Evolutionary conservation across 176 grass and related monocot genomes (phyloP).

Genomic region (Paspalum notatum): DNA sequence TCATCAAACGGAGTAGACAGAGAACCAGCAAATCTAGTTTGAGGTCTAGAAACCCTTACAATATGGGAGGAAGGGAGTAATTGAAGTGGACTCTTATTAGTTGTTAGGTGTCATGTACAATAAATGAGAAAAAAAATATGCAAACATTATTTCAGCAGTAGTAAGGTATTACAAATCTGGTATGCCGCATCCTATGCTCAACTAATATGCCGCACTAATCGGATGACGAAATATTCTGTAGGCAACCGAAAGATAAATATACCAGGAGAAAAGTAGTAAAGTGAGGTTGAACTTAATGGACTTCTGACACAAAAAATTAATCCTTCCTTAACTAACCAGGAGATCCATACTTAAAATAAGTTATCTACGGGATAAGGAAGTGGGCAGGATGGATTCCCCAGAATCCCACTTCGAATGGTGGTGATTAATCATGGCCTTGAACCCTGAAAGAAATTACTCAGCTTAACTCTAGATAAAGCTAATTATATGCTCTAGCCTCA

Average conservation of each 20-base stretch:
- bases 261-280: conserved; percentile 32
- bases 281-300: conserved; percentile 42
- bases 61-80: too few species aligned
- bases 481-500: conserved; percentile 31
- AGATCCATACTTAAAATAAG: conserved; percentile 42
- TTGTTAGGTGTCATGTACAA: conserved; percentile 5
- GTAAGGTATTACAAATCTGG: neutral
- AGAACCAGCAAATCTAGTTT: too few species aligned
- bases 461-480: conserved; percentile 36
- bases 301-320: conserved; percentile 34
- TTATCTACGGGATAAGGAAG: conserved; percentile 38
- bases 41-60: too few species aligned
- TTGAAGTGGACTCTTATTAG: conserved; percentile 8
- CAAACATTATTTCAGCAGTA: neutral
- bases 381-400: conserved; percentile 39
- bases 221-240: conserved; percentile 28
- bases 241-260: conserved; percentile 48
- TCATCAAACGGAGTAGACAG: too few species aligned
- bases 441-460: conserved; percentile 10
- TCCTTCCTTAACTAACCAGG: conserved; percentile 22
- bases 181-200: conserved; percentile 32
- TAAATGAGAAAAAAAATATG: neutral
- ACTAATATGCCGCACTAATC: conserved; percentile 33
- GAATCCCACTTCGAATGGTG: conserved; percentile 37
- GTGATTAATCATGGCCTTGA: conserved; percentile 35